phyloP scores from a whole-genome alignment of 1,284 basidiomycete genomes.

The Phellopilus nigrolimitatus region DNA sequence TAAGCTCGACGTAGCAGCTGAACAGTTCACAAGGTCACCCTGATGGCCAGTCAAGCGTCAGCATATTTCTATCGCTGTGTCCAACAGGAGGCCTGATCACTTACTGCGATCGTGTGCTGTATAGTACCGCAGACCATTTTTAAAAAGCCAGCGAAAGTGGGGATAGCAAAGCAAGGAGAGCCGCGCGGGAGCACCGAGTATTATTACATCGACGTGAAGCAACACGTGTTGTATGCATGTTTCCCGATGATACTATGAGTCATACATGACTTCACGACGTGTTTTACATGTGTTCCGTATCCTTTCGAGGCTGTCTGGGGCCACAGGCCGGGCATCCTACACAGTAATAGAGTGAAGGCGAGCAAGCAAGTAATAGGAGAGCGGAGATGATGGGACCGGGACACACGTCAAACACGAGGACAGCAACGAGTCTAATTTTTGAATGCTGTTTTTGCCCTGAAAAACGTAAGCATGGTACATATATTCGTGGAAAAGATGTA shows the following conservation, averaged over 20 bases:
- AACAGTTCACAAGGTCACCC: constrained; percentile 1
- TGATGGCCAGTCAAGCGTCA: neutral
- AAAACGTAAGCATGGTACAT: too few species aligned
- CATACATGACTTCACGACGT: constrained; percentile 8
- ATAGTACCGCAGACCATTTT: constrained; percentile 15
- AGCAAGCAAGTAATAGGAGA: too few species aligned
- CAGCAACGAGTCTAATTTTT: too few species aligned
- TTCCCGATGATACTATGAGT: constrained; percentile 11
- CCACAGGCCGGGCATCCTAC: neutral
- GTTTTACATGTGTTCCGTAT: neutral
- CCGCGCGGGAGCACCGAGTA: neutral
- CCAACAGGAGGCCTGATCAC: neutral
- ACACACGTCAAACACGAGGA: too few species aligned
- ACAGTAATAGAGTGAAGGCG: neutral
- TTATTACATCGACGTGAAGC: constrained; percentile 5
- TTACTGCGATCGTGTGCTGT: constrained; percentile 14
- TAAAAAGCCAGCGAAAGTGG: constrained; percentile 6
- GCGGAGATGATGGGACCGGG: neutral
- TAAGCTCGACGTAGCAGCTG: constrained; percentile 12
- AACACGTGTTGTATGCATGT: constrained; percentile 20
- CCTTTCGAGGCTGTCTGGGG: neutral
- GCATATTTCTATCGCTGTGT: neutral
- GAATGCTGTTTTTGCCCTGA: too few species aligned
- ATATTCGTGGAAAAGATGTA: too few species aligned
- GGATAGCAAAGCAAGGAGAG: constrained; percentile 6